Base-by-base conservation (phyloP, 2,329 filamentous ascomycete genomes). In the Talaromyces sp. region DNA sequence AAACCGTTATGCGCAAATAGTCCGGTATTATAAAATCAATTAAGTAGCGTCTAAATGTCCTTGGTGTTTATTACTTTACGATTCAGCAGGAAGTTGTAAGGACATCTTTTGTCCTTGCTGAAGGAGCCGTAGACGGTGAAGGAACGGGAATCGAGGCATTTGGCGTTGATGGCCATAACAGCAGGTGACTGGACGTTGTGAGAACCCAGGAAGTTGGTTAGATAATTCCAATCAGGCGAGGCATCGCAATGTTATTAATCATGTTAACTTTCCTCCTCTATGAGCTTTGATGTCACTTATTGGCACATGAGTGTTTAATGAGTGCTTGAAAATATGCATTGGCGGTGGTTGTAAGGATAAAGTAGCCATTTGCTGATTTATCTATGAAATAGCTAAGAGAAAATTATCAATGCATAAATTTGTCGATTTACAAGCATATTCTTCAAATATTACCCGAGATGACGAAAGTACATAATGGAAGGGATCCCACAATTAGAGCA, bases 41-140 rank as follows among this genome's bases (percentile, higher is more conserved):
- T 62, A 84, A 84, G 66, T 85, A 91, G 73, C 92, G 89, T 72
- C 82, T 93, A 45, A 89, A 90, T 70, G 88, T 85, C 1, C 91
- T 91, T 70, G 90, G 89, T 5, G 87, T 93, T 66, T 88, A 92
- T 74, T 90, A 87, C 13, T 83, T 82, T 3, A 92, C 90, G 1
- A 73, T 93, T 37, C 90, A 92, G 76, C 89, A 89, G 0, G 89
- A 91, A 73, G 69, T 84, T 16, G 72, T 72, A 5, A 61, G 61
- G 0, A 67, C 70, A 27, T 56, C 50, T 5, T 67, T 11, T 27
- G 31, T 61, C 14, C 16, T 52, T 33, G 9, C 49, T 19, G 27
- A n/a, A 33, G 49, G 14, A 2, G 24, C 7, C 9, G 14, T 2
- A 14, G 31, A 54, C 8, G n/a, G 22, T 11, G 16, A 54, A 22